phyloP scores from a whole-genome alignment of 2,329 filamentous ascomycete genomes.

The Alternaria longipes region DNA sequence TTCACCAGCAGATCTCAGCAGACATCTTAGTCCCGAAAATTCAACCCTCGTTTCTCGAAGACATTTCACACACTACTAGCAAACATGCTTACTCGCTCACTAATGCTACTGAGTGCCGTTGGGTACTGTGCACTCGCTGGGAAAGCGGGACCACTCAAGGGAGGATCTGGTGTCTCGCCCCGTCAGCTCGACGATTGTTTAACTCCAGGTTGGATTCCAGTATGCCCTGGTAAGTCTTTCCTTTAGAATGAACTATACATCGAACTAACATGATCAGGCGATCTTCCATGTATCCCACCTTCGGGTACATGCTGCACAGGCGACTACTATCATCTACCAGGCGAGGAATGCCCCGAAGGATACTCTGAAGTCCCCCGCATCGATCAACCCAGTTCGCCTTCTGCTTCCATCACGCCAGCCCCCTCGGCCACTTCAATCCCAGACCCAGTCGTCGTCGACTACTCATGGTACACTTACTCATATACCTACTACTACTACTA shows the following conservation, averaged over 20 bases:
- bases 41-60: background rate
- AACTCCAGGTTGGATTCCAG: conserved; percentile 4
- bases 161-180: background rate
- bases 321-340: conserved; percentile 3
- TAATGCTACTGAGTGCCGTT: background rate
- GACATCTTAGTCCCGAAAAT: background rate
- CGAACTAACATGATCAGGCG: background rate
- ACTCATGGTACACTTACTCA: conserved; percentile 1
- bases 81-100: background rate
- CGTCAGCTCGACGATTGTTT: conserved; percentile 2
- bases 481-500: conserved; percentile 1
- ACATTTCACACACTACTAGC: background rate
- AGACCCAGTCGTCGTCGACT: background rate
- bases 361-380: conserved; percentile 2
- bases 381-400: background rate
- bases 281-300: background rate
- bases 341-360: conserved; percentile 1
- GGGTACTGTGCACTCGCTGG: background rate
- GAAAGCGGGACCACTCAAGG: background rate
- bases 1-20: background rate
- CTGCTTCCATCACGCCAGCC: conserved; percentile 3
- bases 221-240: background rate
- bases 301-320: conserved; percentile 4
- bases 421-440: background rate
- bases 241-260: background rate